A percentile compares a stretch with the other conserved stretches of the same genome.
Conservation (phyloP, 768 basidiomycete species). For the Russula earlei region DNA sequence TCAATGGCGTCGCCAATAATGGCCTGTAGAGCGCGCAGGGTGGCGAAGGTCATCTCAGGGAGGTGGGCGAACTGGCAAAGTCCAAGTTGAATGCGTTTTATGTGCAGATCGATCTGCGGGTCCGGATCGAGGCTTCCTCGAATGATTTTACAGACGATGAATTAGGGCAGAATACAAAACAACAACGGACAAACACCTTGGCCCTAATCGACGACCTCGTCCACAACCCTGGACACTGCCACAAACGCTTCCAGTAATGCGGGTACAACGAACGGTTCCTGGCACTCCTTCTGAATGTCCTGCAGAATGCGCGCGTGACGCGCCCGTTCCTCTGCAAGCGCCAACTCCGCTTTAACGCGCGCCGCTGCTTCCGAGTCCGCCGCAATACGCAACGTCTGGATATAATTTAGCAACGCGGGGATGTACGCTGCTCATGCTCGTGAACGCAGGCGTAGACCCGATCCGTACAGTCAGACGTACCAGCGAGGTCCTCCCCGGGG, state of each 20-base stretch:
- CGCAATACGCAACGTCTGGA: neutral
- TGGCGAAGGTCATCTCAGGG: slow-evolving; percentile 18
- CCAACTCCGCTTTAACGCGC: neutral
- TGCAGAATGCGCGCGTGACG: slow-evolving; percentile 11
- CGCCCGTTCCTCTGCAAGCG: slow-evolving; percentile 10
- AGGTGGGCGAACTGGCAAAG: neutral
- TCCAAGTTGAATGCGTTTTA: neutral
- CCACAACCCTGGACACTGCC: slow-evolving; percentile 23
- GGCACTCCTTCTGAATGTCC: slow-evolving; percentile 19
- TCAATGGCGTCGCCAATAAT: slow-evolving; percentile 20
- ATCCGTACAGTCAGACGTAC: neutral
- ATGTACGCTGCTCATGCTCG: neutral
- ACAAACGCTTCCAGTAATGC: slow-evolving; percentile 28
- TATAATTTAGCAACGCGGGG: neutral
- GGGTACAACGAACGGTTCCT: slow-evolving; percentile 26
- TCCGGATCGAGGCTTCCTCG: slow-evolving; percentile 1
- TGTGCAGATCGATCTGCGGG: neutral
- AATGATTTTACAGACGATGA: neutral
- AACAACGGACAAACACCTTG: neutral
- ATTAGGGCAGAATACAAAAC: no score
- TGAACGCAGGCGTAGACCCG: neutral
- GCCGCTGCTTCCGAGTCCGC: neutral
- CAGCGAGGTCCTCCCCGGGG: neutral
- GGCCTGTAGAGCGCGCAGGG: slow-evolving; percentile 19
- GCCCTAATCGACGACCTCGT: neutral